Base-by-base conservation (phyloP, 768 basidiomycete genomes). In the Phylloporus sp. region DNA sequence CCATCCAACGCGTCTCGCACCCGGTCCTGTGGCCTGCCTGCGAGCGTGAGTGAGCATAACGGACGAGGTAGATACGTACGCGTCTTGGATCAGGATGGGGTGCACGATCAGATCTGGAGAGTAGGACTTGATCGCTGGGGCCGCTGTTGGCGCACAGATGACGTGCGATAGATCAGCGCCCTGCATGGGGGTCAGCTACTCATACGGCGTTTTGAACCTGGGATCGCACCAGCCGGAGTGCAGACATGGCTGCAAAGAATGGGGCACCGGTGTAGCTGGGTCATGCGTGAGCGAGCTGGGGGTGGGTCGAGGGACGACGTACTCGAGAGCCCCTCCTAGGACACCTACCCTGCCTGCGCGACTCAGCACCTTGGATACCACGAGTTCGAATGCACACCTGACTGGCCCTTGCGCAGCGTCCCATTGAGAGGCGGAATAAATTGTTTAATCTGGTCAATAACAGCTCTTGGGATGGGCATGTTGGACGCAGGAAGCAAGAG, bases 31-130 rank as follows among this genome's bases (percentile, higher is more conserved):
- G 82, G 58, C 12, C 86, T 88, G 62, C 7, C 0, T 1, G 23
- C 6, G 5, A 6, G 22, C 11, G 23, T 9, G 24, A 15, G 29
- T 22, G 29, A 12, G 28, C 23, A 9, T 5, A 49, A 12, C n/a
- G 32, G 13, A 3, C 26, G 32, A 23, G 35, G 27, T n/a, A 23
- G 10, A 36, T 48, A 71, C 85, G 53, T 68, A 89, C 84, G 73
- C 70, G 45, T 84, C 79, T 65, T 86, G 79, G 26, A 78, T 72
- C 6, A 99, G 78, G 49, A 98, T 91, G 2, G 92, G 95, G 63
- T 99, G 95, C 0, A 99, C 97, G 63, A 99, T 99, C 39, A 99
- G 72, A 70, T 99, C 95, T 2, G 94, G 94, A 4, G 91, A 95
- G 68, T 97, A 99, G 0, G 90, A 87, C 72, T 99, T 99, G 76